Conservation (phyloP, 352 stramenopile genomes). For the Pythium grandisporangium region DNA sequence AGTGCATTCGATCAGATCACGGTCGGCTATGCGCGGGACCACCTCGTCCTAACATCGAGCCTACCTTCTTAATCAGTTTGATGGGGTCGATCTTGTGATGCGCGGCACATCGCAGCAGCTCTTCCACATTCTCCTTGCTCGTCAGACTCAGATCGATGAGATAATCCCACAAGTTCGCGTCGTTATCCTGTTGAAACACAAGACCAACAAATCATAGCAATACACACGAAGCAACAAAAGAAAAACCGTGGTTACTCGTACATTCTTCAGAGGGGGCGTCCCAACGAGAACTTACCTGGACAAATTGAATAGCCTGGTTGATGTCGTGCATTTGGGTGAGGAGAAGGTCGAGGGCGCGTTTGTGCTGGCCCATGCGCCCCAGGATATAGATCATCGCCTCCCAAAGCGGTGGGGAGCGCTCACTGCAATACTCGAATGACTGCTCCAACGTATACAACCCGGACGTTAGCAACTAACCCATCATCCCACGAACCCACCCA, state of each 20-base stretch:
- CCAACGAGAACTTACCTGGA: slow-evolving; percentile 20
- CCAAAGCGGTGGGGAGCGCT: slow-evolving; percentile 62
- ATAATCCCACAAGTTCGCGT: slow-evolving; percentile 74
- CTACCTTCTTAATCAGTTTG: slow-evolving; percentile 76
- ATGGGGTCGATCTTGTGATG: slow-evolving; percentile 83
- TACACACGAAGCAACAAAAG: neutral
- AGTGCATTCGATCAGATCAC: neutral
- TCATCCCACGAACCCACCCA: no score
- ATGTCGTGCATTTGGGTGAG: slow-evolving; percentile 74
- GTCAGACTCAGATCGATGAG: slow-evolving; percentile 74
- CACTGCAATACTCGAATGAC: slow-evolving; percentile 73
- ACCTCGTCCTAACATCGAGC: neutral
- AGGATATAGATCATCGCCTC: slow-evolving; percentile 85
- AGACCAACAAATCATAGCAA: no score
- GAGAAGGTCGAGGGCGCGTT: slow-evolving; percentile 77
- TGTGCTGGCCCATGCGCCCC: slow-evolving; percentile 80
- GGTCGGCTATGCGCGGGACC: neutral
- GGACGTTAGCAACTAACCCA: no score
- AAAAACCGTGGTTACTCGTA: neutral
- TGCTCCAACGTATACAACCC: no score
- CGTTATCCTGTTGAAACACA: slow-evolving; percentile 64
- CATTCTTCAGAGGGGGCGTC: neutral
- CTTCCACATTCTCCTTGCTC: slow-evolving; percentile 64
- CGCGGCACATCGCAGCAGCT: slow-evolving; percentile 57
- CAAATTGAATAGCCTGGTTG: slow-evolving; percentile 78